phyloP scores from a whole-genome alignment of 805 yeast species.

The Ogataea thermomethanolica region DNA sequence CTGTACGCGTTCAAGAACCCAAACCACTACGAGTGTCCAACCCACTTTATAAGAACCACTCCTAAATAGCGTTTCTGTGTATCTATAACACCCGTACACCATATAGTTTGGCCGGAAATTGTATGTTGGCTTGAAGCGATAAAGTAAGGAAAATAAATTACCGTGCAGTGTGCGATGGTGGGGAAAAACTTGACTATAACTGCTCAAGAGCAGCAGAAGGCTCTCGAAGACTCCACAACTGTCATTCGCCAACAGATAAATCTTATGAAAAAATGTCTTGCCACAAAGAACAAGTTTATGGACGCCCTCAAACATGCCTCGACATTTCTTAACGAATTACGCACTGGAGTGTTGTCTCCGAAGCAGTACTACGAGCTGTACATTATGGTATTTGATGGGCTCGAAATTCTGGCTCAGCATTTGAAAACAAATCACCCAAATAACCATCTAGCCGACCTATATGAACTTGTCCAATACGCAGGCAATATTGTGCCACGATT shows the following conservation, averaged over 20 bases:
- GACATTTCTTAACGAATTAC: slow-evolving; percentile 72
- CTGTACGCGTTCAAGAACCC: slow-evolving; percentile 76
- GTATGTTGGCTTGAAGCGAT: slow-evolving; percentile 8
- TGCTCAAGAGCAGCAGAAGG: slow-evolving; percentile 27
- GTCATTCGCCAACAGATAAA: slow-evolving; percentile 66
- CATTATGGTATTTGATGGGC: slow-evolving; percentile 76
- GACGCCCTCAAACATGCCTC: slow-evolving; percentile 88
- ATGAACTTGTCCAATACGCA: slow-evolving; percentile 92
- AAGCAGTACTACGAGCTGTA: slow-evolving; percentile 92
- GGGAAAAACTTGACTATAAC: slow-evolving; percentile 17
- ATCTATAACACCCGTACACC: slow-evolving; percentile 10
- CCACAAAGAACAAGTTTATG: slow-evolving; percentile 62
- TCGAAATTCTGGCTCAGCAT: slow-evolving; percentile 62
- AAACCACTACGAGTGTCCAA: slow-evolving; percentile 84
- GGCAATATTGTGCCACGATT: slow-evolving; percentile 90
- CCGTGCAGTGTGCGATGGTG: slow-evolving; percentile 9
- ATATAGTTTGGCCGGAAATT: background rate
- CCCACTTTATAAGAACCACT: slow-evolving; percentile 71
- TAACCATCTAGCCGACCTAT: slow-evolving; percentile 79
- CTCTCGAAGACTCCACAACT: slow-evolving; percentile 42
- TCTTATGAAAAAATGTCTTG: slow-evolving; percentile 74
- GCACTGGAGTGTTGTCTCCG: slow-evolving; percentile 74
- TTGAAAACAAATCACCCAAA: slow-evolving; percentile 64
- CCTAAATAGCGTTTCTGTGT: slow-evolving; percentile 36
- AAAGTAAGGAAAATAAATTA: slow-evolving; percentile 1